phyloP scores from a whole-genome alignment of 2,329 filamentous ascomycete species.

The Neopestalotiopsis sp. region DNA sequence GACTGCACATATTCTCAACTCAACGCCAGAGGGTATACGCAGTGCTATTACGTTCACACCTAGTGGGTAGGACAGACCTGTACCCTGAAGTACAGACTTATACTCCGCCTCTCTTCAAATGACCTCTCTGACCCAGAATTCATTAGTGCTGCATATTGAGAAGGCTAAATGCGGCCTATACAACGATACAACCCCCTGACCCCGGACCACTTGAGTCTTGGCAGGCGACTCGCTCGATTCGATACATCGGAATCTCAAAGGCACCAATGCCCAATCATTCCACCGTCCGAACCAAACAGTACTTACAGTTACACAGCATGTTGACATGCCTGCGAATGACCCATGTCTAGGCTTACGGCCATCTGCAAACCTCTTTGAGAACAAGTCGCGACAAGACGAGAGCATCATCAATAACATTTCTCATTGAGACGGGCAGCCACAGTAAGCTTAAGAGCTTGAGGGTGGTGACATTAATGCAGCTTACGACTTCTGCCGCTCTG shows the following conservation, averaged over 20 bases:
- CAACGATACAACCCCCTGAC: not conserved
- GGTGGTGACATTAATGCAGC: slow-evolving; percentile 11
- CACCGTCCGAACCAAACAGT: not conserved
- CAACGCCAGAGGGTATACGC: not conserved
- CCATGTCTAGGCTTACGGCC: not conserved
- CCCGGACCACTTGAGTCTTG: not conserved
- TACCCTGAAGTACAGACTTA: not conserved
- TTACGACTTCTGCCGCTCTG: slow-evolving; percentile 3
- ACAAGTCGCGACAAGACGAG: too few relatives aligned
- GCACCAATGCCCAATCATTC: not conserved
- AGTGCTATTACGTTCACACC: not conserved
- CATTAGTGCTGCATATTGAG: slow-evolving; percentile 1
- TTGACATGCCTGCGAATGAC: not conserved
- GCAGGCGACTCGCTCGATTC: not conserved
- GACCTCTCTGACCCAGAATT: not conserved
- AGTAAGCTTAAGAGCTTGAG: not conserved
- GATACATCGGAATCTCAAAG: not conserved
- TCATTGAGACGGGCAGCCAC: not conserved
- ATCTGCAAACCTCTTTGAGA: not conserved
- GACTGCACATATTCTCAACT: not conserved
- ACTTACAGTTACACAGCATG: not conserved
- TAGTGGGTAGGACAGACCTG: not conserved
- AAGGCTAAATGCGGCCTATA: slow-evolving; percentile 1
- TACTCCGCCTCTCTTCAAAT: not conserved
- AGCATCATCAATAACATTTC: not conserved